Conservation (phyloP, 257 asterid genomes). For the Nicotiana noctiflora region DNA sequence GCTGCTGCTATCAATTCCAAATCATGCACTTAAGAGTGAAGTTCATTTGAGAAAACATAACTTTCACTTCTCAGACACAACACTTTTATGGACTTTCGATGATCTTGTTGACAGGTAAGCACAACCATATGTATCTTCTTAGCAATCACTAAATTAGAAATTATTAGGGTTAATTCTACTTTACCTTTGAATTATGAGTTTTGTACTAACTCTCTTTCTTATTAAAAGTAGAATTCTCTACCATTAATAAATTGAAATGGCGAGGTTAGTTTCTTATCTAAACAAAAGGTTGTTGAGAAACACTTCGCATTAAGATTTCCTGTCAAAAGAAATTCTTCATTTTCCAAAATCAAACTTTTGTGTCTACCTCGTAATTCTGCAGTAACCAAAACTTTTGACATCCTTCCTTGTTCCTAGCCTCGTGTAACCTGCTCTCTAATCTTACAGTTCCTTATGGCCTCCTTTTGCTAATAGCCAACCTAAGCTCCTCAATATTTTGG, state of each 20-base stretch:
- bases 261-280: background rate
- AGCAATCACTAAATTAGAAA: background rate
- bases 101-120: constrained; percentile 76
- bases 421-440: background rate
- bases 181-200: background rate
- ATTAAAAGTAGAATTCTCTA: background rate
- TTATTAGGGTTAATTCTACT: background rate
- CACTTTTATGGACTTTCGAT: constrained; percentile 39
- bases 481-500: background rate
- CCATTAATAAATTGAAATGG: background rate
- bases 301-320: background rate
- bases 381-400: background rate
- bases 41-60: constrained; percentile 24
- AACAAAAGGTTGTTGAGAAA: background rate
- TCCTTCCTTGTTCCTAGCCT: background rate
- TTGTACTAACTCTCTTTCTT: background rate
- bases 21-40: constrained; percentile 37
- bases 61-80: constrained; percentile 41
- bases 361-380: background rate
- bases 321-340: background rate
- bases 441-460: background rate
- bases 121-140: constrained; percentile 2
- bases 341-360: background rate
- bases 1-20: constrained; percentile 53
- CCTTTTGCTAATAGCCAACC: background rate